Evolutionary conservation across 2,329 filamentous ascomycete genomes (phyloP), one percentile per base, ranked within the genome.

Genomic region (Botrytis hyacinthi): DNA sequence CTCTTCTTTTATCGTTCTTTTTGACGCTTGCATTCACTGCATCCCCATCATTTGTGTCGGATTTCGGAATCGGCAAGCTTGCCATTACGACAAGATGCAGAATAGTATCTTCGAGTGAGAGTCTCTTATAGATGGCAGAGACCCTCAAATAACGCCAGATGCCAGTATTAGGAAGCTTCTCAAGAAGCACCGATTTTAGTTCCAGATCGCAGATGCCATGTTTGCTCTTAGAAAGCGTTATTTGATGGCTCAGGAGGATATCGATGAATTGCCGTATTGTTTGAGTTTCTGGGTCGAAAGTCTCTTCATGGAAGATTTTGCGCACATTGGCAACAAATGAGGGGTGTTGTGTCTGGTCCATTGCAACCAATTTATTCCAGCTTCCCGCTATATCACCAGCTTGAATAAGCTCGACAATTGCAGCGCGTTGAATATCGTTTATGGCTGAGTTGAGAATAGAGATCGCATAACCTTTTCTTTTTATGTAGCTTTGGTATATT

Each of bases 111-210:
- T 16, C n/a, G 14, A 54, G 14, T 0, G 51, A 18, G 51, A 54
- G 6, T 14, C 18, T 2, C 3, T 3, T 3, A 29, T 29, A 0
- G 14, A 7, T 18, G 4, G n/a, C 14, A 0, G 3, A 18, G 26
- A 1, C 0, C 51, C 2, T n/a, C 26, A 6, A 1, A 14, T 1
- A 0, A 29, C 0, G 14, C 51, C n/a, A 54, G 51, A 54, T 54
- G 7, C 51, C n/a, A 29, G 51, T 29, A 3, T 3, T 16, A 6
- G 51, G 51, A n/a, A 54, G 51, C 0, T 18, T n/a, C 6, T 18
- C 5, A n/a, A n/a, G 26, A n/a, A 54, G 51, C 18, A 9, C 14
- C 6, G 5, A 54, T 54, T 7, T 29, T 10, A 54, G 6, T 54
- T 54, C 51, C 14, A 7, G 3, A n/a, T 54, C 51, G n/a, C n/a